These are phyloP conservation scores for Physaria fendleri DNA, from an alignment of 345 rosid species.

Conservation along the genomic window DNA sequence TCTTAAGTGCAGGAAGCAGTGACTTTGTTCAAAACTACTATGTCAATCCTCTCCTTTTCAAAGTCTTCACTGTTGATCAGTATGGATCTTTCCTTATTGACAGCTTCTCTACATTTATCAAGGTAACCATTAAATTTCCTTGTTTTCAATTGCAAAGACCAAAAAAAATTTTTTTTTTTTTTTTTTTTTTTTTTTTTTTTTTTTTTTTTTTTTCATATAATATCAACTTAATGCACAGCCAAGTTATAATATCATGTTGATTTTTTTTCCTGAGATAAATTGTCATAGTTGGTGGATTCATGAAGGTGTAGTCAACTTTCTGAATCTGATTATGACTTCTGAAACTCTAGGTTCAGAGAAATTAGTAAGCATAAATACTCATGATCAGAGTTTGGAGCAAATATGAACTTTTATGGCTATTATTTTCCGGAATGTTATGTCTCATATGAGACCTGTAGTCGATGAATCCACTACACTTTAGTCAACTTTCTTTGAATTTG, in stretches of 20 bases:
- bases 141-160: neutral
- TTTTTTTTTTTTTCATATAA: too few species aligned
- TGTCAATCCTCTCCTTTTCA: slow-evolving; percentile 63
- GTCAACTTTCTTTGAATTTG: too few species aligned
- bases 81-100: slow-evolving; percentile 55
- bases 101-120: slow-evolving; percentile 48
- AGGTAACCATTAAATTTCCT: slow-evolving; percentile 35
- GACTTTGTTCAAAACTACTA: slow-evolving; percentile 86
- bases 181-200: too few species aligned
- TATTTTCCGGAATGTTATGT: neutral
- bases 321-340: neutral
- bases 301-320: slow-evolving; percentile 1
- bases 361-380: neutral
- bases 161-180: too few species aligned
- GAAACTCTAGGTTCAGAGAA: slow-evolving; percentile 1
- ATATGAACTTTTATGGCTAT: neutral
- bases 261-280: neutral
- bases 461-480: too few species aligned
- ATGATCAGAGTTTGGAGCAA: neutral
- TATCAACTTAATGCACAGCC: too few species aligned
- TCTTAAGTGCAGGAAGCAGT: slow-evolving; percentile 81
- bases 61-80: slow-evolving; percentile 53
- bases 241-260: too few species aligned
- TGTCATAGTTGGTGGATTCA: neutral
- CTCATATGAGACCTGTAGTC: neutral